Conservation (phyloP, 202 grass and related monocot species). For the Carex arenaria region DNA sequence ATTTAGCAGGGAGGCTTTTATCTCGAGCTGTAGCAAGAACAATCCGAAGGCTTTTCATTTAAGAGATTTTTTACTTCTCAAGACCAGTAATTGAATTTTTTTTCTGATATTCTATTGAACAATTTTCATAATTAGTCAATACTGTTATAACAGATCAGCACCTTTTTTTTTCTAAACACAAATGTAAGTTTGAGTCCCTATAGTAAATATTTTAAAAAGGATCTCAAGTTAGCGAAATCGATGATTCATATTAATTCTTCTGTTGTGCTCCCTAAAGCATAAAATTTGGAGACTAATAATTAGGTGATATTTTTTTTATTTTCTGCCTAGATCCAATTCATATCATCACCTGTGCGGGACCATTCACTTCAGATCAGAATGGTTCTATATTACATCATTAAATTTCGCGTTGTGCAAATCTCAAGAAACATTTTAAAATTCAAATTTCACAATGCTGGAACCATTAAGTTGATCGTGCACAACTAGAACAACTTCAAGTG, state of each 20-base stretch:
- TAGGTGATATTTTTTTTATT: background rate
- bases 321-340: background rate
- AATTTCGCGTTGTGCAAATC: background rate
- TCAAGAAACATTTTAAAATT: background rate
- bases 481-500: background rate
- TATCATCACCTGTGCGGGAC: background rate
- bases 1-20: conserved; percentile 62
- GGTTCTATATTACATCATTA: background rate
- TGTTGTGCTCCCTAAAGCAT: background rate
- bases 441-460: background rate
- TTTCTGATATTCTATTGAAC: background rate
- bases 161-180: background rate
- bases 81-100: background rate
- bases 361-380: background rate
- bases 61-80: conserved; percentile 1
- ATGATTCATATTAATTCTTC: background rate
- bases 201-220: background rate
- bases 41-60: conserved; percentile 63
- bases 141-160: background rate
- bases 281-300: background rate
- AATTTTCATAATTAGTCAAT: conserved; percentile 9
- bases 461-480: background rate
- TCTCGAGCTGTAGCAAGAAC: conserved; percentile 80
- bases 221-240: background rate
- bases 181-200: background rate